phyloP scores from a whole-genome alignment of 345 rosid species.

The Psidium guajava region DNA sequence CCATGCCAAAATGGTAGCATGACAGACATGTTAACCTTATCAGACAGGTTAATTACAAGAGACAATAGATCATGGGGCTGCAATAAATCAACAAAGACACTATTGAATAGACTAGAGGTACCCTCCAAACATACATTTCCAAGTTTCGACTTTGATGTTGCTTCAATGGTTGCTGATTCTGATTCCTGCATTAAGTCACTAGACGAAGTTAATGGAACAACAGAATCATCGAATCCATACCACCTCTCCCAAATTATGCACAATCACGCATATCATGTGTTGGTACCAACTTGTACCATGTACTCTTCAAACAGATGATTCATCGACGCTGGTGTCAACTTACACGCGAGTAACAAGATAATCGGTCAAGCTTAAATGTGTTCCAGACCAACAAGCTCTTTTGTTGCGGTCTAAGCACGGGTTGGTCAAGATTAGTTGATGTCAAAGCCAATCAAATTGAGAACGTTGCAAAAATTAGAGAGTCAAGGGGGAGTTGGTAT shows the following conservation, averaged over 20 bases:
- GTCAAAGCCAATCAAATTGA: neutral
- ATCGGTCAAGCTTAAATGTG: neutral
- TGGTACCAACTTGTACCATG: neutral
- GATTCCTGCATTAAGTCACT: constrained; percentile 47
- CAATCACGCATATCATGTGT: neutral
- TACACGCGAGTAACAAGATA: neutral
- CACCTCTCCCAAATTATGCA: neutral
- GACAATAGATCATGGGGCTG: neutral
- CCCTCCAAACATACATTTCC: constrained; percentile 54
- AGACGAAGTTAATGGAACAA: neutral
- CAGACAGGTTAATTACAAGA: neutral
- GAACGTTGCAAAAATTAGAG: neutral
- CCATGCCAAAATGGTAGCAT: neutral
- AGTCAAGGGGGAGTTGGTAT: neutral
- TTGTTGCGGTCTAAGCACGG: neutral
- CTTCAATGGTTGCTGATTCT: constrained; percentile 87
- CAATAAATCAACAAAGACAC: neutral
- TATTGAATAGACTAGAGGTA: neutral
- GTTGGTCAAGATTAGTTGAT: neutral
- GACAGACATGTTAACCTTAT: neutral
- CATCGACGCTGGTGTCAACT: neutral
- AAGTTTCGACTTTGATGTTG: constrained; percentile 64
- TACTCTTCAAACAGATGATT: neutral
- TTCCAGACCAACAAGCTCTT: neutral
- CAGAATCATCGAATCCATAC: neutral